Base-by-base conservation (phyloP, 1,139 yeast species). In the Debaryomyces sp. region DNA sequence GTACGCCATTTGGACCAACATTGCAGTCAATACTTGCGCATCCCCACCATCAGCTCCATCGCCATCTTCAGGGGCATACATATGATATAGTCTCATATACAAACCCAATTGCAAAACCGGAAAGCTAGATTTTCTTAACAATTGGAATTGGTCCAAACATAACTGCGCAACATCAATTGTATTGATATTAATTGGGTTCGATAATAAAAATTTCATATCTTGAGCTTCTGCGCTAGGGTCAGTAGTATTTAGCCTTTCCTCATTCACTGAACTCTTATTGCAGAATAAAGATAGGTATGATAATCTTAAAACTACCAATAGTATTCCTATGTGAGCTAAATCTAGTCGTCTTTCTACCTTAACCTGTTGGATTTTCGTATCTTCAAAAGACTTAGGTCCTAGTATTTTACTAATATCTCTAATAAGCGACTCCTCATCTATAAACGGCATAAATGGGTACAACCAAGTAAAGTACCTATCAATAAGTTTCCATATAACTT, bases 41-140 rank as follows among this genome's bases (percentile, higher is more conserved):
- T 77, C 82, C 0, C 74, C 75, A 6, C 78, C 77, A 53, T 75
- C 78, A 1, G 74, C 68, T 5, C 73, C 77, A 51, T 74, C 77
- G 5, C 84, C 82, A 55, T 79, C 83, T 57, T 80, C 84, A 2
- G 83, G 83, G 0, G 83, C 73, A 54, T 67, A 62, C 13, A 61
- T 57, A 42, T 72, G 73, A 56, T 79, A 80, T 17, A 68, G 51
- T 45, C 78, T 64, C 46, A 70, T 54, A 46, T 68, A 60, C 12
- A 73, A 56, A 0, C 77, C 70, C 44, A 81, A 75, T 55, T 82
- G 86, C 29, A 83, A 66, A 5, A 81, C 73, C 0, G 77, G 73
- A 23, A 82, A 57, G 12, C 79, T 76, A 17, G 82, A 75, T 48
- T 79, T 73, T 47, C 80, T 64, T 38, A 77, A 58, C 17, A 81